Percentiles rank a stretch among this genome's conserved stretches.
Evolutionary conservation across 1,284 basidiomycete species (phyloP).

Genomic region (Puccinia polysora): DNA sequence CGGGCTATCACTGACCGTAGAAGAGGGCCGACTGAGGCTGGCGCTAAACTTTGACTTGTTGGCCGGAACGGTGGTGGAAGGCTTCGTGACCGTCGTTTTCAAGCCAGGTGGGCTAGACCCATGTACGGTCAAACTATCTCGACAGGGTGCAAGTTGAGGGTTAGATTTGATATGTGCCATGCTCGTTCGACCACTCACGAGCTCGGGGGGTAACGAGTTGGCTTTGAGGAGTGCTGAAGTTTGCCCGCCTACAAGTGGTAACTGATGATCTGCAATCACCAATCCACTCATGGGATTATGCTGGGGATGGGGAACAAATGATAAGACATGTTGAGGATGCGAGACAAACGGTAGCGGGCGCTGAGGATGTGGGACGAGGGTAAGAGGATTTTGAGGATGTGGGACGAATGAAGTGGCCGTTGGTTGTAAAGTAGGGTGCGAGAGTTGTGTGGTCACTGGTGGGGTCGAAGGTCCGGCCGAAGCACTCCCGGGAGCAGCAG

Average conservation of each 20-base stretch:
- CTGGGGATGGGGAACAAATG: constrained; percentile 8
- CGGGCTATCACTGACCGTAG: background rate
- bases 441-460: background rate
- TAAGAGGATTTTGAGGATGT: constrained; percentile 7
- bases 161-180: background rate
- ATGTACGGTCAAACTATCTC: background rate
- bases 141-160: background rate
- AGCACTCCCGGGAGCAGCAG: background rate
- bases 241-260: background rate
- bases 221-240: background rate
- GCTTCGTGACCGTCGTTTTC: background rate
- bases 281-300: background rate
- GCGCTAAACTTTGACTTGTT: background rate
- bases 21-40: background rate
- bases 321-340: background rate
- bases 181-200: background rate
- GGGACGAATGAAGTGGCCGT: constrained; percentile 3
- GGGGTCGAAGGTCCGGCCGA: background rate
- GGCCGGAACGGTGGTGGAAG: background rate
- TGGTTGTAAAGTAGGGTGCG: background rate
- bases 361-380: constrained; percentile 2
- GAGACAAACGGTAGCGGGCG: background rate
- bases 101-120: constrained; percentile 16
- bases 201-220: background rate
- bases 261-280: too few species aligned